Conservation (phyloP, 2,329 filamentous ascomycete species). For the Pseudohalonectria lignicola region DNA sequence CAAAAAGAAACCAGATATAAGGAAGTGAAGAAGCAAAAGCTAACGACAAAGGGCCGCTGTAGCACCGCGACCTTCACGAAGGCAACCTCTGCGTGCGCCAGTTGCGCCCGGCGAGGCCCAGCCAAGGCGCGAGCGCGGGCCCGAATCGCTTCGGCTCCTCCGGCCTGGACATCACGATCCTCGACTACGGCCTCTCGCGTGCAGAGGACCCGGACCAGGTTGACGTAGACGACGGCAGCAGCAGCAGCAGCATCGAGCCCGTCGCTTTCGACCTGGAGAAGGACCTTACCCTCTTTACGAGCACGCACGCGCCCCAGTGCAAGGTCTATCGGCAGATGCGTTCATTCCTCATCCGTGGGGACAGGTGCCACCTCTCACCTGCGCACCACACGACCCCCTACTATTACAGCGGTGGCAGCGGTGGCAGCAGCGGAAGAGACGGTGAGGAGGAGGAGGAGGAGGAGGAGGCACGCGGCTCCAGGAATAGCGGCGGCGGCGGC, state of each 20-base stretch:
- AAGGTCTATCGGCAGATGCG: slow-evolving; percentile 52
- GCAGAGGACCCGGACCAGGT: slow-evolving; percentile 31
- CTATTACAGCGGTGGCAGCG: slow-evolving; percentile 11
- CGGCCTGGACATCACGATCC: slow-evolving; percentile 50
- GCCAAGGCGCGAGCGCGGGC: slow-evolving; percentile 9
- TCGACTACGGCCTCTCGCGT: slow-evolving; percentile 55
- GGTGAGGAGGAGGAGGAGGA: too few species aligned
- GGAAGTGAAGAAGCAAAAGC: too few species aligned
- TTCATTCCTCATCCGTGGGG: slow-evolving; percentile 40
- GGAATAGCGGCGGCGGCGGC: slow-evolving; percentile 14
- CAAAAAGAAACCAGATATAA: slow-evolving; percentile 8
- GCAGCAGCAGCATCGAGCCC: background rate
- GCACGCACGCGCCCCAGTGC: slow-evolving; percentile 48
- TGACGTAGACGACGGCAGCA: slow-evolving; percentile 19
- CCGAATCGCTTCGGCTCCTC: slow-evolving; percentile 42
- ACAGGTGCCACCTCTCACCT: slow-evolving; percentile 37
- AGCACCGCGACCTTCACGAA: slow-evolving; percentile 57
- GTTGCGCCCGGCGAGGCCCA: slow-evolving; percentile 10
- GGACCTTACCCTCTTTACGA: slow-evolving; percentile 49
- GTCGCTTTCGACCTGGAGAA: slow-evolving; percentile 49
- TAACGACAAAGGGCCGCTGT: too few species aligned
- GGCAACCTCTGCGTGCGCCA: slow-evolving; percentile 51
- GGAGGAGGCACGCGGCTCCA: too few species aligned
- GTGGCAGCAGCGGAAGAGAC: background rate
- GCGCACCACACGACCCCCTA: slow-evolving; percentile 35